Percentiles rank a stretch among this genome's conserved stretches.
These are phyloP conservation scores for Croton laevigatus DNA, from an alignment of 441 rosid species.

Conservation along the genomic window DNA sequence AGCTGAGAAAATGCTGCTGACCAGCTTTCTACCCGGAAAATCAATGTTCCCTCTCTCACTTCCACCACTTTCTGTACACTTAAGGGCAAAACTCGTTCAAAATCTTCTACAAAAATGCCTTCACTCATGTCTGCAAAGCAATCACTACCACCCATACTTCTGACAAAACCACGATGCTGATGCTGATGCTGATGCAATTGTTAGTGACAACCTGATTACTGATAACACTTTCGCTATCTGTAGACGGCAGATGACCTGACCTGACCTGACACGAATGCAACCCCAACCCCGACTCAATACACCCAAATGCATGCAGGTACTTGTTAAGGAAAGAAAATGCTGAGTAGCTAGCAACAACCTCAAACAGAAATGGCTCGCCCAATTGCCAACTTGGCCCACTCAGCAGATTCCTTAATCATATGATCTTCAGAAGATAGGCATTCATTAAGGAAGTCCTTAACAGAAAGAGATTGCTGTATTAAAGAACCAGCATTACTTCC, in stretches of 20 bases:
- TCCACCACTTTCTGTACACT: slow-evolving; percentile 9
- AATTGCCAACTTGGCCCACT: slow-evolving; percentile 61
- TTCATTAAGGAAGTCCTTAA: slow-evolving; percentile 52
- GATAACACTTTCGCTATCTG: slow-evolving; percentile 29
- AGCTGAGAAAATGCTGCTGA: slow-evolving; percentile 16
- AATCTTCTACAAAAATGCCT: not conserved
- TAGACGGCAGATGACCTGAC: slow-evolving; percentile 29
- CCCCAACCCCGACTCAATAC: slow-evolving; percentile 44
- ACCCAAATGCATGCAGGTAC: slow-evolving; percentile 59
- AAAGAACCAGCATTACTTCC: slow-evolving; percentile 53
- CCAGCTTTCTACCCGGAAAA: slow-evolving; percentile 6
- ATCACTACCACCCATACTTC: slow-evolving; percentile 22
- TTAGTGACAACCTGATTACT: slow-evolving; percentile 34
- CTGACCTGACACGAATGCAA: slow-evolving; percentile 41
- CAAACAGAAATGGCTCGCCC: slow-evolving; percentile 52
- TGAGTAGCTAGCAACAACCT: slow-evolving; percentile 22
- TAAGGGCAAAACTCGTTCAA: not conserved
- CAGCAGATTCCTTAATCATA: slow-evolving; percentile 82
- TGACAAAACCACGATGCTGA: slow-evolving; percentile 34
- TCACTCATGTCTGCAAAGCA: slow-evolving; percentile 8
- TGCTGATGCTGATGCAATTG: slow-evolving; percentile 45
- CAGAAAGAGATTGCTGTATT: slow-evolving; percentile 51
- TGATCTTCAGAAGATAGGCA: slow-evolving; percentile 53
- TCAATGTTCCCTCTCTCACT: slow-evolving; percentile 12
- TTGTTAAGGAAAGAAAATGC: slow-evolving; percentile 23